Evolutionary conservation across 225 moss, liverwort and hornwort genomes (phyloP).

Genomic region (Pseudoscleropodium purum): DNA sequence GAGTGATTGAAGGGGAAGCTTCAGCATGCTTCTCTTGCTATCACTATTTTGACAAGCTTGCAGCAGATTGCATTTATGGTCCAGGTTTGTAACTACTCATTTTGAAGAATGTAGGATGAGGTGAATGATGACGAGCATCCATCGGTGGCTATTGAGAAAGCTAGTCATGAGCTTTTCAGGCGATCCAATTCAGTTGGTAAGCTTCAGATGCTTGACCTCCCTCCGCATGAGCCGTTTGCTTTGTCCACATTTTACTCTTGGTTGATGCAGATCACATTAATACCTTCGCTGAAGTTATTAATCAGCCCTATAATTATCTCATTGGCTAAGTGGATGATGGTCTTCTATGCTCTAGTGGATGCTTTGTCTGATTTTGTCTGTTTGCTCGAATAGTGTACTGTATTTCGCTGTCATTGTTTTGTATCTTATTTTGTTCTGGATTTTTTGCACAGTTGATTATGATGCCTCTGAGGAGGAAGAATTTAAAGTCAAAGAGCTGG

Average conservation of each 20-base stretch:
- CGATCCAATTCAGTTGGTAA: constrained; percentile 25
- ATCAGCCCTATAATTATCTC: neutral
- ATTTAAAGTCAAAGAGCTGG: constrained; percentile 19
- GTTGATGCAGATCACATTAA: neutral
- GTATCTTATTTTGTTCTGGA: neutral
- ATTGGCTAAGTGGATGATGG: neutral
- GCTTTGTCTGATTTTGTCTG: neutral
- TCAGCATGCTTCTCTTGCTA: neutral
- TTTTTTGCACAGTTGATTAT: neutral
- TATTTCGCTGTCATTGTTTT: neutral
- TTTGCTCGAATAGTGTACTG: neutral
- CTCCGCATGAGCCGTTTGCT: neutral
- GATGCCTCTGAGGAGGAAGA: constrained; percentile 3
- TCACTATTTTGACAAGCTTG: constrained; percentile 10
- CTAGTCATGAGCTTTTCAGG: constrained; percentile 30
- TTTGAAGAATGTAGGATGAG: constrained; percentile 37
- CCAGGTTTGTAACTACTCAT: constrained; percentile 22
- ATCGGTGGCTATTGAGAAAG: constrained; percentile 29
- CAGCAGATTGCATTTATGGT: constrained; percentile 15
- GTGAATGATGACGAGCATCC: constrained; percentile 12
- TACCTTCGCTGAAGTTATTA: neutral
- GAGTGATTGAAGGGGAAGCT: neutral
- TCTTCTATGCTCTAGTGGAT: neutral
- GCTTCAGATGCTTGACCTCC: neutral
- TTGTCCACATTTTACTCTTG: neutral